phyloP scores from a whole-genome alignment of 192 early-diverging fungal species.

The Tieghemiomyces parasiticus region DNA sequence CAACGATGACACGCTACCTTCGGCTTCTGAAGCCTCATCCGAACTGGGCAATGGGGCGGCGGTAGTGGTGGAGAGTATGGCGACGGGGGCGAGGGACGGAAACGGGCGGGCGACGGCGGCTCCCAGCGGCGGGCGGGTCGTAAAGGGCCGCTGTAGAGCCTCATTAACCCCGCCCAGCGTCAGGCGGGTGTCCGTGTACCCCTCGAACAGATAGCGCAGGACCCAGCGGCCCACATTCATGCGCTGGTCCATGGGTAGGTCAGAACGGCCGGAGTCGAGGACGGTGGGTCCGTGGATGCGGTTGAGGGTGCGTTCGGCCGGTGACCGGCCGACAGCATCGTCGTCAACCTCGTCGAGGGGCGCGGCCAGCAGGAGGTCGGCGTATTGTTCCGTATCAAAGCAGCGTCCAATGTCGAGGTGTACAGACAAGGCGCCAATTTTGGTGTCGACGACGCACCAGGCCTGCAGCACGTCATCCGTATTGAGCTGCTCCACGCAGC shows the following conservation, averaged over 20 bases:
- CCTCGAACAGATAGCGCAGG: conserved; percentile 4
- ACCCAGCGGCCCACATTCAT: conserved; percentile 11
- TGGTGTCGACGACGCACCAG: conserved; percentile 90
- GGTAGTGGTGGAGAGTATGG: too few relatives aligned
- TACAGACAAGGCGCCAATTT: conserved; percentile 74
- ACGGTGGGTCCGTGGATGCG: background rate
- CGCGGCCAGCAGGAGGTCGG: background rate
- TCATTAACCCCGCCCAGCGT: conserved; percentile 13
- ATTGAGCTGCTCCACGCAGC: conserved; percentile 26
- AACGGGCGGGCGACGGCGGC: too few relatives aligned
- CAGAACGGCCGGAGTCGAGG: background rate
- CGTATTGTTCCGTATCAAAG: conserved; percentile 7
- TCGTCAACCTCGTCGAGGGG: background rate
- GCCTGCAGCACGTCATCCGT: conserved; percentile 53
- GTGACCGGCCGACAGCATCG: background rate
- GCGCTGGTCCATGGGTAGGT: conserved; percentile 6
- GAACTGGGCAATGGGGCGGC: too few relatives aligned
- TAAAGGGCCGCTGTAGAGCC: conserved; percentile 1
- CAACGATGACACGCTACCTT: too few relatives aligned
- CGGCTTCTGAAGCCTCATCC: too few relatives aligned
- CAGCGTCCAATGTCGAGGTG: conserved; percentile 44
- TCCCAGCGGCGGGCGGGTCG: too few relatives aligned
- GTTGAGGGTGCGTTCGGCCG: background rate
- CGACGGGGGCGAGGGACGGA: too few relatives aligned
- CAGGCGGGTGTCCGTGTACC: conserved; percentile 17